Evolutionary conservation across 208 protist genomes (phyloP).

Genomic region (Leishmania guyanensis): DNA sequence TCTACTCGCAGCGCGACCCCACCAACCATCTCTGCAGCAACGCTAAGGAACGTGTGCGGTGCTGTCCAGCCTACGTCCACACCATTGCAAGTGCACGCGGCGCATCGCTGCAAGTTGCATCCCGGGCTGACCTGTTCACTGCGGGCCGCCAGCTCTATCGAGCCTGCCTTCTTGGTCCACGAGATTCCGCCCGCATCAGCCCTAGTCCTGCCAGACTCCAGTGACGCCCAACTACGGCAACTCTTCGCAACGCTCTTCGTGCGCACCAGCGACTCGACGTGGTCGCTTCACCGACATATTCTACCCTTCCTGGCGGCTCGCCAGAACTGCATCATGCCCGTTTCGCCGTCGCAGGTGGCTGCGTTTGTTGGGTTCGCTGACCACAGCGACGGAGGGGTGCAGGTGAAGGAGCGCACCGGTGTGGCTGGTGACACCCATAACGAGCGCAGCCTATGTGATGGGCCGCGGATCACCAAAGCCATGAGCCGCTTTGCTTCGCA

Average conservation of each 20-base stretch:
- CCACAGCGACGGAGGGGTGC: neutral
- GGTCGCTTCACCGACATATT: constrained; percentile 17
- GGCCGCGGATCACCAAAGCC: neutral
- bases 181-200: neutral
- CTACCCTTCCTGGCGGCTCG: constrained; percentile 19
- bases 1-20: neutral
- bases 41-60: neutral
- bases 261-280: neutral
- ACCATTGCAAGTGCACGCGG: neutral
- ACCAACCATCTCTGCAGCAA: neutral
- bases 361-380: constrained; percentile 6
- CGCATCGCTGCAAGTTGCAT: neutral
- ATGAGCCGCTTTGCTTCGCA: constrained; percentile 18
- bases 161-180: neutral
- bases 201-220: constrained; percentile 9
- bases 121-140: neutral
- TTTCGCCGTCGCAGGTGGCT: neutral
- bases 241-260: constrained; percentile 12
- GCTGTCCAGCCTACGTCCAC: neutral
- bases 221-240: neutral
- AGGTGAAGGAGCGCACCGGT: neutral
- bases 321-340: constrained; percentile 10
- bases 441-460: neutral
- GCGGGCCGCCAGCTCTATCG: neutral
- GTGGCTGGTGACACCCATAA: neutral